Base-by-base conservation (phyloP, 768 basidiomycete genomes). In the Lepiota brunneoincarnata region DNA sequence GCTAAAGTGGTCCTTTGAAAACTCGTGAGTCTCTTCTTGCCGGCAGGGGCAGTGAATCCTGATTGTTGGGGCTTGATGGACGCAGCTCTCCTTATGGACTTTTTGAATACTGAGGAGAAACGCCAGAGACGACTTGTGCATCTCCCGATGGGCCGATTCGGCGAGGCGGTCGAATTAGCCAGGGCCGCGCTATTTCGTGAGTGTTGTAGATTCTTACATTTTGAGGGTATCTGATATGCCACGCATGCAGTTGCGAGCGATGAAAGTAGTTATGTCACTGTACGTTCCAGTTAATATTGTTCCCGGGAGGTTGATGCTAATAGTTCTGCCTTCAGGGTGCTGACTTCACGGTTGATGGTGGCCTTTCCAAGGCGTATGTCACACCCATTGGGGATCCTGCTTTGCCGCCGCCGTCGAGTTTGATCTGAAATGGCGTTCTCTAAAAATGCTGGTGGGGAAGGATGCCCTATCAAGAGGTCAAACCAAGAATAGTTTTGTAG, bases 331-430 rank as follows among this genome's bases (percentile, higher is more conserved):
- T 49, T 41, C 53, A 91, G 89, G 89, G 90, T 36, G 87, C 87
- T 47, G 96, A 98, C 70, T 93, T 98, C 76, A 86, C 86, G 65
- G 97, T 99, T 39, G 97, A 98, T 60, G 97, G 97, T 28, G 97
- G 97, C 26, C 78, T 99, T 58, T 82, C 88, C 48, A 86, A 88
- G 9, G 92, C 91, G 64, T 99, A 99, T 68, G 94, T 98, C 57
- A 97, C 94, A 12, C 81, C 94, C 2, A 65, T 83, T 24, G 94
- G 94, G 54, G 89, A 94, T 58, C 86, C 83, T 21, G 70, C 73
- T 24, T 73, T 93, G 17, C 63, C 84, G 38, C 85, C 92, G 42
- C 94, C 94, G 10, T 41, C 74, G 6, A 91, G 89, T 64, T 75
- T 93, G 15, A 67, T 79, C 44, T 54, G 39, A 47, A 31, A 20